A percentile compares a stretch with the other conserved stretches of the same genome.
These are phyloP conservation scores for Porodaedalea pini DNA, from an alignment of 1,284 basidiomycete genomes.

Conservation along the genomic window DNA sequence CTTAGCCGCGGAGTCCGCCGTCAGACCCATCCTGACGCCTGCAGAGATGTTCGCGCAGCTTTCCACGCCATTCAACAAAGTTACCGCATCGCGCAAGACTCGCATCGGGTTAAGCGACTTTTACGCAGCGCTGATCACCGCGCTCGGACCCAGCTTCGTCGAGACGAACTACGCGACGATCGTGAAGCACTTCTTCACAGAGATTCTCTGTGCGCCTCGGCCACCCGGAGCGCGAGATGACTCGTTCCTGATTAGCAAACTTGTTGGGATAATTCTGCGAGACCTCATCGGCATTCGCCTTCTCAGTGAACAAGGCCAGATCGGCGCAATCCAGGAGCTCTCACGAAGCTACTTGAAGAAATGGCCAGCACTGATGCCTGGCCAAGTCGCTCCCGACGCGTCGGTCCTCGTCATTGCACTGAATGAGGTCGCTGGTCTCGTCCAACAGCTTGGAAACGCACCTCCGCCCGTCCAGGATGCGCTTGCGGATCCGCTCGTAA, in stretches of 20 bases:
- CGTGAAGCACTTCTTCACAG: slow-evolving; percentile 73
- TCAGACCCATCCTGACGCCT: slow-evolving; percentile 72
- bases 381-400: slow-evolving; percentile 69
- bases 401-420: slow-evolving; percentile 75
- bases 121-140: slow-evolving; percentile 76
- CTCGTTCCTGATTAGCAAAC: slow-evolving; percentile 64
- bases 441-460: slow-evolving; percentile 90
- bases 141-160: slow-evolving; percentile 76
- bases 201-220: slow-evolving; percentile 63
- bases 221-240: slow-evolving; percentile 68
- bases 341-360: slow-evolving; percentile 79
- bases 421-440: slow-evolving; percentile 79
- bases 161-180: slow-evolving; percentile 83
- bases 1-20: slow-evolving; percentile 48
- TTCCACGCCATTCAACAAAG: slow-evolving; percentile 77
- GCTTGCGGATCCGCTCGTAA: slow-evolving; percentile 81
- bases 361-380: slow-evolving; percentile 92
- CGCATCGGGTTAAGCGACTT: slow-evolving; percentile 88
- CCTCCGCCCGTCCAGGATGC: slow-evolving; percentile 89
- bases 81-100: slow-evolving; percentile 62
- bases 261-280: slow-evolving; percentile 75
- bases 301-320: slow-evolving; percentile 91
- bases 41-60: slow-evolving; percentile 81
- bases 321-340: slow-evolving; percentile 85
- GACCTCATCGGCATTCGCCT: slow-evolving; percentile 87